Percentiles rank a stretch among this genome's conserved stretches.
Evolutionary conservation across 2,329 filamentous ascomycete species (phyloP).

Genomic region (Leptodontidium sp.): DNA sequence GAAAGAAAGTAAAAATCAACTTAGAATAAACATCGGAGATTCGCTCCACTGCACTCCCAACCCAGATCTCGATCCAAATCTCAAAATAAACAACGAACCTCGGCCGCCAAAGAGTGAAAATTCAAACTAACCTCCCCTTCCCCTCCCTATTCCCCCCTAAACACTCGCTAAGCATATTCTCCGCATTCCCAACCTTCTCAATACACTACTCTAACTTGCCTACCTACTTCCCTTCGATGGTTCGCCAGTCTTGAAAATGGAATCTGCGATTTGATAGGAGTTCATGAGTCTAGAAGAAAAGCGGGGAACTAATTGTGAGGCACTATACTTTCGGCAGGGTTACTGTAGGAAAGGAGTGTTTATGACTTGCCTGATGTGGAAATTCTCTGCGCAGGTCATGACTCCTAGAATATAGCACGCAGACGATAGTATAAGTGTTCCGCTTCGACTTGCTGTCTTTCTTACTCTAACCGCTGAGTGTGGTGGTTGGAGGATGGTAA

Average conservation of each 20-base stretch:
- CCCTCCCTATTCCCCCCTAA: background rate
- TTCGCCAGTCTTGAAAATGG: background rate
- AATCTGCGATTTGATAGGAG: background rate
- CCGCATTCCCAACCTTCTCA: background rate
- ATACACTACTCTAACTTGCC: background rate
- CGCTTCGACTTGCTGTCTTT: background rate
- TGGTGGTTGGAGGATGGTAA: too few species aligned
- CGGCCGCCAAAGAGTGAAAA: too few species aligned
- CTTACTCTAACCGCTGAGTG: too few species aligned
- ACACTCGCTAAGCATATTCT: background rate
- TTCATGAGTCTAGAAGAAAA: background rate
- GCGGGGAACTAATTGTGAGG: background rate
- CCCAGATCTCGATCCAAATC: too few species aligned
- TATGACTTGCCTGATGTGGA: constrained; percentile 10
- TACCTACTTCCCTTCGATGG: background rate
- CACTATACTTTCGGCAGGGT: background rate
- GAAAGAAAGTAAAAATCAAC: background rate
- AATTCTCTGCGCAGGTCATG: background rate
- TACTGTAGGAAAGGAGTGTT: background rate
- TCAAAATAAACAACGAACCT: too few species aligned
- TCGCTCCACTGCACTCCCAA: background rate
- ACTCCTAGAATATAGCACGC: background rate
- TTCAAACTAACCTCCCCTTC: too few species aligned
- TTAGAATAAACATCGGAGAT: background rate
- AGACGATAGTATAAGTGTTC: background rate